Evolutionary conservation across 495 filamentous ascomycete genomes (phyloP), one percentile per base, ranked within the genome.

Genomic region (Tuber melanosporum): DNA sequence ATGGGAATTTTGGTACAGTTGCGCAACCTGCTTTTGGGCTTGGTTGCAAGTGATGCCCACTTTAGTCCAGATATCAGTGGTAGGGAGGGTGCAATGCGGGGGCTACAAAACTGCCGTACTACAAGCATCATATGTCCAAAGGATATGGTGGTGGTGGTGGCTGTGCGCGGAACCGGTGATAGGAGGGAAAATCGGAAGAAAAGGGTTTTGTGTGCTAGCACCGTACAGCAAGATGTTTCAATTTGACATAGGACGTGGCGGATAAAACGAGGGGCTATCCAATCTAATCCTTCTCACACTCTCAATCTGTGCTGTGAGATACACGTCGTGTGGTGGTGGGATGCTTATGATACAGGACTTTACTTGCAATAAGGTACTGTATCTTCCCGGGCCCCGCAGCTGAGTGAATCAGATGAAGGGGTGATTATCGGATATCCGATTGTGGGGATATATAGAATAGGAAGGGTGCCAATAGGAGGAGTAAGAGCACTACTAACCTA

Each of bases 221-320:
- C 12, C 26, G 26, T 62, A 62, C 12, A 14, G 44, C 44, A 3
- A 41, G 36, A 26, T 15, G 26, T 66, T 36, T 36, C 26, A 19
- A 3, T 26, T 36, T 36, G 57, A 36, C 14, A 66, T 66, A 26
- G 57, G 12, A 62, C 32, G 57, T 32, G n/a, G 73, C 26, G 57
- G 73, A 22, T 75, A 75, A 75, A 75, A 45, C n/a, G 39, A 15
- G n/a, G 71, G 8, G 26, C 8, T 15, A 10, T 72, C 39, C 69
- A 66, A 20, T 70, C 70, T 44, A 69, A 75, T 43, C 69, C 49
- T 71, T 36, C 52, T 36, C 70, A 66, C 49, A 39, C 62, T 36
- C 44, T n/a, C 14, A 32, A 32, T 42, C n/a, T 62, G 32, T 19
- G n/a, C 52, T 32, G 52, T 26, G n/a, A 15, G n/a, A 14, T 14